Base-by-base conservation (phyloP, 2,329 filamentous ascomycete genomes). In the Ceratocystis diversiconidia region DNA sequence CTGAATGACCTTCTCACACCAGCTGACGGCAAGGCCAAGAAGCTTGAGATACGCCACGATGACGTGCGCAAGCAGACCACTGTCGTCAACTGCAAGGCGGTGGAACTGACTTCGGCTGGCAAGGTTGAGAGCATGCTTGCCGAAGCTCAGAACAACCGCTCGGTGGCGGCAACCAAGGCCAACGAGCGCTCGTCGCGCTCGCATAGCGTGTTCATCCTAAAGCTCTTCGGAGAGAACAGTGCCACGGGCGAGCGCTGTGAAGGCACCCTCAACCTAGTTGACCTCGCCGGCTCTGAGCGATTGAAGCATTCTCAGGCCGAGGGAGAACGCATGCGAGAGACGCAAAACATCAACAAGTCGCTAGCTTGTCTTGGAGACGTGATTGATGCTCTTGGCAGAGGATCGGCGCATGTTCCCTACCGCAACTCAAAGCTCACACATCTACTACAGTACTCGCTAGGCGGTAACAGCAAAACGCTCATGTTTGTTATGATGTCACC, bases 401-500 rank as follows among this genome's bases (percentile, higher is more conserved):
- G 90, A 41, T 89, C 87, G 65, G 83, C 82, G 5, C 92, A 96
- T 72, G 84, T 99, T 57, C 94, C 94, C 1, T 99, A 97, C 77
- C 82, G 94, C 65, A 97, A 97, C 77, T 96, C 90, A 70, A 97
- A 96, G 82, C 81, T 99, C 69, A 99, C 94, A 7, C 95, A 96
- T 73, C 81, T 99, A 60, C 82, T 99, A 46, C 90, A 97, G 82
- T 95, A 94, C 73, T 96, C 90, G 2, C 79, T 99, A 6, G 92
- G 94, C 3, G 94, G 94, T 17, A 96, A 96, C 75, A 94, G 88
- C 70, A 95, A 96, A 77, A 99, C 94, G 0, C 86, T 99, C 71
- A 99, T 99, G 94, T 96, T 99, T 74, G 90, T 97, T 74, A 97
- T 97, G 92, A 89, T 96, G 66, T 94, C 88, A 70, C 94, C 94